Conservation (phyloP, 176 grass and related monocot genomes). For the Triticum dicoccoides region DNA sequence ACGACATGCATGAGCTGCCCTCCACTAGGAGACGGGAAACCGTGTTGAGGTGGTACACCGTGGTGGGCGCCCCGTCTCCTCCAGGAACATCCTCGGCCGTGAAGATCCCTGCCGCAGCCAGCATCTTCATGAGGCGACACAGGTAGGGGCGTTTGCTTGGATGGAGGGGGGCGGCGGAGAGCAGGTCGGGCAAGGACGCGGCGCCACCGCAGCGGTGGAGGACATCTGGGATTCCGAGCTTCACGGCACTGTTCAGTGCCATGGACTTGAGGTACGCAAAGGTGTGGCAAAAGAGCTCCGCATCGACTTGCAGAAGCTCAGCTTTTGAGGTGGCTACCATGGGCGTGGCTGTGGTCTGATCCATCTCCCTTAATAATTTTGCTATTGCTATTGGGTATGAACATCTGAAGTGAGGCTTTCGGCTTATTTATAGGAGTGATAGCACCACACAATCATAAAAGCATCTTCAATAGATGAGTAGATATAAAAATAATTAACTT, state of each 20-base stretch:
- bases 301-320: constrained; percentile 15
- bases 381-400: too few species aligned
- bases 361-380: too few species aligned
- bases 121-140: constrained; percentile 36
- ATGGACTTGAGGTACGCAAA: constrained; percentile 10
- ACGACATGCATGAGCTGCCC: background rate
- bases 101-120: constrained; percentile 16
- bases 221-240: constrained; percentile 30
- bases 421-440: too few species aligned
- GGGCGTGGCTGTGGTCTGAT: background rate
- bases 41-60: constrained; percentile 13
- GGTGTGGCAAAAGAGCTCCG: background rate
- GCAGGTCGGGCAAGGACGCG: constrained; percentile 2
- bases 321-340: constrained; percentile 28
- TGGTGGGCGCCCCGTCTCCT: background rate
- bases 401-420: too few species aligned
- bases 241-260: constrained; percentile 26
- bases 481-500: too few species aligned
- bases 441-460: too few species aligned
- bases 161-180: background rate
- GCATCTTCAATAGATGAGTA: too few species aligned
- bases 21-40: constrained; percentile 30
- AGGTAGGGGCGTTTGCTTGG: constrained; percentile 2
- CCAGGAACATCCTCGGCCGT: too few species aligned
- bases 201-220: constrained; percentile 22